A percentile compares a stretch with the other conserved stretches of the same genome.
Evolutionary conservation across 495 filamentous ascomycete species (phyloP).

Genomic region (Daldinia loculata): DNA sequence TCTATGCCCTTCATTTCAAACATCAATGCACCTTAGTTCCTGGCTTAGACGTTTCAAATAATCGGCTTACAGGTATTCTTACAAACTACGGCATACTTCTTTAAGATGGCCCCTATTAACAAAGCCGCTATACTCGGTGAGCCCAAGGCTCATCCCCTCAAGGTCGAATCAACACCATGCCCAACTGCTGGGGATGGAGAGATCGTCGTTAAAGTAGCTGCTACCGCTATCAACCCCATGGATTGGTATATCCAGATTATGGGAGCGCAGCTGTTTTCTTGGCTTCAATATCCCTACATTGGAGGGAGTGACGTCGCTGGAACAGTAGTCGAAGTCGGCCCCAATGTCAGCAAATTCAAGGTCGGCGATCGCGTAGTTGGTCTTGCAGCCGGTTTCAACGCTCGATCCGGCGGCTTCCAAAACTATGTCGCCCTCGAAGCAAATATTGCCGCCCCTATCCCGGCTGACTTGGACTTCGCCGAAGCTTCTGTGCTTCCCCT

Average conservation of each 20-base stretch:
- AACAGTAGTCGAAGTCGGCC: constrained; percentile 58
- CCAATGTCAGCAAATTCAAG: constrained; percentile 55
- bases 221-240: constrained; percentile 53
- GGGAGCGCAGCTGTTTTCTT: constrained; percentile 35
- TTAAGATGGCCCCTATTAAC: constrained; percentile 36
- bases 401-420: constrained; percentile 49
- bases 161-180: constrained; percentile 21
- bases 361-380: constrained; percentile 57
- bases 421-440: constrained; percentile 47
- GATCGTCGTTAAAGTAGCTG: constrained; percentile 43
- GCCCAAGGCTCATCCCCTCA: constrained; percentile 25
- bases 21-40: neutral
- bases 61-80: neutral
- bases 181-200: constrained; percentile 30
- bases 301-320: constrained; percentile 65
- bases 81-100: neutral
- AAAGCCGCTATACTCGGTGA: constrained; percentile 23
- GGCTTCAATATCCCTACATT: constrained; percentile 53
- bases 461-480: constrained; percentile 50
- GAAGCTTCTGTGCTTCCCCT: constrained; percentile 59
- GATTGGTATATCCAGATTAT: constrained; percentile 52
- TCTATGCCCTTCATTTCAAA: neutral
- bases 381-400: constrained; percentile 19
- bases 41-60: neutral
- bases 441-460: constrained; percentile 45